Conservation (phyloP, 2,329 filamentous ascomycete species). For the Exophiala xenobiotica region DNA sequence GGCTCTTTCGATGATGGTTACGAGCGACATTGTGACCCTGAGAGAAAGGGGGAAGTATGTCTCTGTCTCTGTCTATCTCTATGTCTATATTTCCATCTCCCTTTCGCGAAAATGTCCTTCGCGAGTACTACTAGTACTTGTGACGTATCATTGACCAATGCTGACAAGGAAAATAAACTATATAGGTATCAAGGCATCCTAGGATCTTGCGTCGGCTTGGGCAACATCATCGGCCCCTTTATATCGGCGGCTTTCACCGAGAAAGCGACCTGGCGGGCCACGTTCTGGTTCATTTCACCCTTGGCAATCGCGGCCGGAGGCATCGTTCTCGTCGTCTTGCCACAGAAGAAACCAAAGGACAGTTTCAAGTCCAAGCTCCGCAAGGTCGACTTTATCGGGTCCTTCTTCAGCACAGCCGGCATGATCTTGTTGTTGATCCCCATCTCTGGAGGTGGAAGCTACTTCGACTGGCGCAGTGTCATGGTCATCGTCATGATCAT, state of each 20-base stretch:
- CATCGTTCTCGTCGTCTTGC: not conserved
- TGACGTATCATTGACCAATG: too few species aligned
- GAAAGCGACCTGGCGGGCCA: not conserved
- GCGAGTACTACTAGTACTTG: too few species aligned
- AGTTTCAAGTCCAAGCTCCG: not conserved
- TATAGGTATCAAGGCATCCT: not conserved
- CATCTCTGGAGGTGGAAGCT: constrained; percentile 65
- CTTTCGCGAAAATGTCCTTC: too few species aligned
- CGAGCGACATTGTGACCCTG: not conserved
- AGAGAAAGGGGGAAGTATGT: not conserved
- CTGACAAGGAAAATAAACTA: too few species aligned
- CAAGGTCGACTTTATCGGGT: not conserved
- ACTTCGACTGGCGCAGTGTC: constrained; percentile 70
- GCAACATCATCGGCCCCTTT: not conserved
- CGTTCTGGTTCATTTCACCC: not conserved
- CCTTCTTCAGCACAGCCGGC: not conserved
- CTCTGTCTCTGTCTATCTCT: not conserved
- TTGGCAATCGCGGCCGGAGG: not conserved
- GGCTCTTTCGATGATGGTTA: not conserved
- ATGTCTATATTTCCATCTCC: too few species aligned
- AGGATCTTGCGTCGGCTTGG: not conserved
- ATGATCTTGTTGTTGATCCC: constrained; percentile 6
- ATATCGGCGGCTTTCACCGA: not conserved
- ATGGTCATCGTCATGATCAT: constrained; percentile 74
- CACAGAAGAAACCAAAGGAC: not conserved